phyloP scores from a whole-genome alignment of 805 yeast genomes.

The Cyberlindnera xishuangbannaensis region DNA sequence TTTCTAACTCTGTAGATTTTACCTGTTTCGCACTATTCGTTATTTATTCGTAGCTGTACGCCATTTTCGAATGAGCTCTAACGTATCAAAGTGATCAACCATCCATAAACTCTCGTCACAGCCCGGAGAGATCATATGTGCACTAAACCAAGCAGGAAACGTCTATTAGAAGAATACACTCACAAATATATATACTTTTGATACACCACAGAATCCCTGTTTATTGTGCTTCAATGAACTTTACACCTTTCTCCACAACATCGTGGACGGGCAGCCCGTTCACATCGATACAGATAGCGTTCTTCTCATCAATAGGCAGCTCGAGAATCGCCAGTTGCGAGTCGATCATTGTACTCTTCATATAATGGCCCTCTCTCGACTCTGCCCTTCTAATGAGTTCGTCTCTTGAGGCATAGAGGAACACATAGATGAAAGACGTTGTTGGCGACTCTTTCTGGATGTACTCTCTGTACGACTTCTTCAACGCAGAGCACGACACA shows the following conservation, averaged over 20 bases:
- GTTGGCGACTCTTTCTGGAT: slow-evolving; percentile 35
- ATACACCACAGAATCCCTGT: no score
- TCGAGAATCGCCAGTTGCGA: slow-evolving; percentile 75
- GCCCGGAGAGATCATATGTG: no score
- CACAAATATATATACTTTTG: no score
- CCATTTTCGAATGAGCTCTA: no score
- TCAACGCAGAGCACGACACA: slow-evolving; percentile 83
- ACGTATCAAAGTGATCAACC: no score
- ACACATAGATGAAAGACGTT: slow-evolving; percentile 51
- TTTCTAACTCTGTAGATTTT: no score
- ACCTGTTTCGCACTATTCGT: no score
- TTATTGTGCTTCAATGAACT: no score
- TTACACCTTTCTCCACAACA: not conserved
- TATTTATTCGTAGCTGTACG: no score
- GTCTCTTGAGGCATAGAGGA: slow-evolving; percentile 59
- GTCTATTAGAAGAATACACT: no score
- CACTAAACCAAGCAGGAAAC: no score
- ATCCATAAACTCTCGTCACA: no score
- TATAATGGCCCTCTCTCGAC: slow-evolving; percentile 69
- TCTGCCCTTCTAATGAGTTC: slow-evolving; percentile 57
- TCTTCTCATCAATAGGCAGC: slow-evolving; percentile 44
- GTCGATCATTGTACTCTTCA: slow-evolving; percentile 81
- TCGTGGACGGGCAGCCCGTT: slow-evolving; percentile 10
- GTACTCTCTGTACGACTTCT: slow-evolving; percentile 61
- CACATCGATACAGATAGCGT: slow-evolving; percentile 28